Base-by-base conservation (phyloP, 306 rosid genomes). In the Cucumis sativus region DNA sequence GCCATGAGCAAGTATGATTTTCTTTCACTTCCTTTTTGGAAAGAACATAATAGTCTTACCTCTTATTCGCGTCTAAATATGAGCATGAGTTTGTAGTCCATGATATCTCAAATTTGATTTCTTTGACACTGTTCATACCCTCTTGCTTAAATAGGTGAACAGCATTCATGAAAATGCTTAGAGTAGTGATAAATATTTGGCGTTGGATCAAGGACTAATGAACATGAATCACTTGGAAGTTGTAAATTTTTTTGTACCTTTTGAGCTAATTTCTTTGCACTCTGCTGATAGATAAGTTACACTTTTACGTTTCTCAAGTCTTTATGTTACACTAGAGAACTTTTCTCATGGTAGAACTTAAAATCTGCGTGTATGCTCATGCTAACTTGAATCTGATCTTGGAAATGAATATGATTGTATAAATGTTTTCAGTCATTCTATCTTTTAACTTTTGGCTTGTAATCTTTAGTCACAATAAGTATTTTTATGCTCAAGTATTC, bases 1-100 rank as follows among this genome's bases (percentile, higher is more conserved):
- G 96, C 80, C 97, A 94, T 41, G 95, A 90, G 82, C 97, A 89
- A 81, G 98, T 93, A 86, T 16, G 81, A 23, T 71, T 71, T 49
- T 16, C 41, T 47, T 28, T 20, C 58, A 11, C 20, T 49, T 45
- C 20, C 23, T 69, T 60, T 41, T 67, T 7, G 6, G 10, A 67
- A 40, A 69, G 11, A 69, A 63, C 8, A 69, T 45, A 21, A 9
- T 21, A 21, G 39, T 69, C 39, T 43, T 49, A 14, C 51, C 40
- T 71, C 76, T 47, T 49, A 10, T 71, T 71, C 43, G 55, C 60
- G 28, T 49, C 39, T 49, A 71, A 16, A 69, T 13, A 13, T 70
- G 37, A 69, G 37, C 33, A 21, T 6, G 5, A 47, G 20, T 70
- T 70, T 70, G 9, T 30, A 39, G 10, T 1, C 55, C 55, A n/a